A percentile compares a stretch with the other conserved stretches of the same genome.
phyloP scores from a whole-genome alignment of 2,329 filamentous ascomycete species.

The Colletotrichum lindemuthianum region DNA sequence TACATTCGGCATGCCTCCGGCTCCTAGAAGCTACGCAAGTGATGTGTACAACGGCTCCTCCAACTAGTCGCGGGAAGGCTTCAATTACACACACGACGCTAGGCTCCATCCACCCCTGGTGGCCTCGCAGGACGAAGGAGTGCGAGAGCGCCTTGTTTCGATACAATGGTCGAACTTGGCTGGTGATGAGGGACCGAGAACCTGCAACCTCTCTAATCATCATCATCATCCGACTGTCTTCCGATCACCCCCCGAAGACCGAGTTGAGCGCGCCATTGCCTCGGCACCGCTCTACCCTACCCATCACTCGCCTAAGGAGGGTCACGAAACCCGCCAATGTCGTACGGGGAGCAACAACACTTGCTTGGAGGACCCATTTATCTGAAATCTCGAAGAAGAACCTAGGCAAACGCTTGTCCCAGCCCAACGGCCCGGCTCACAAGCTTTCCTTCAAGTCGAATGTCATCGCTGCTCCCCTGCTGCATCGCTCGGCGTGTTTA shows the following conservation, averaged over 20 bases:
- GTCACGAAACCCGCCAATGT: constrained; percentile 6
- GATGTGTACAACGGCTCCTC: constrained; percentile 37
- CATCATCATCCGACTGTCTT: constrained; percentile 8
- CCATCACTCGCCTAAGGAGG: constrained; percentile 4
- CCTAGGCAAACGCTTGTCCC: not conserved
- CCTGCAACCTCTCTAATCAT: constrained; percentile 17
- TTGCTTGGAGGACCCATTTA: constrained; percentile 33
- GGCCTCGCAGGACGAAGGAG: constrained; percentile 12
- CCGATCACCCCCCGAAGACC: constrained; percentile 8
- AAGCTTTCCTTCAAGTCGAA: not conserved
- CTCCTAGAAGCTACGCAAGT: constrained; percentile 45
- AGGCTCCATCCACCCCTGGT: constrained; percentile 5
- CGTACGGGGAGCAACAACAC: constrained; percentile 10
- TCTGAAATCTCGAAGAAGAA: constrained; percentile 10
- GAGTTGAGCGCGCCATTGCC: constrained; percentile 20
- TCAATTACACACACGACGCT: constrained; percentile 14
- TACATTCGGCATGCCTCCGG: constrained; percentile 60
- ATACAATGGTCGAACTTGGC: constrained; percentile 10
- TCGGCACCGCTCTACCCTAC: constrained; percentile 26
- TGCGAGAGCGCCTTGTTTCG: constrained; percentile 10
- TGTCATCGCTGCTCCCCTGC: constrained; percentile 9
- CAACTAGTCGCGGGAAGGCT: constrained; percentile 31
- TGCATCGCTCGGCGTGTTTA: constrained; percentile 32
- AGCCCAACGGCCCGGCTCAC: not conserved
- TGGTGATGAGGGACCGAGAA: constrained; percentile 17